A percentile compares a stretch with the other conserved stretches of the same genome.
Conservation (phyloP, 306 rosid species). For the Cyamopsis tetragonoloba region DNA sequence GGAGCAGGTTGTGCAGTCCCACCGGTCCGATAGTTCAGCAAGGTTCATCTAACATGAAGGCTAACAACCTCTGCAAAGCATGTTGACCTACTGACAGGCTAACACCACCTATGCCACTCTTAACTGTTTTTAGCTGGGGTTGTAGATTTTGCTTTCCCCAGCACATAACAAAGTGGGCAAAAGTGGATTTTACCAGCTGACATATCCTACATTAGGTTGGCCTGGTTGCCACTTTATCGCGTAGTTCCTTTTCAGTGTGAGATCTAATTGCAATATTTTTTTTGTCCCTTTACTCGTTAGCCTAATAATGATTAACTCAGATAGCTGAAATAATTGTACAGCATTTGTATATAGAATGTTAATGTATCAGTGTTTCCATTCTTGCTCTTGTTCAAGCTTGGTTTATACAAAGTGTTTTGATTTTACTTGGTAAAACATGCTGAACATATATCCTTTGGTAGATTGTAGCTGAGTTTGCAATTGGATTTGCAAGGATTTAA, state of each 20-base stretch:
- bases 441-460: not conserved
- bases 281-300: slow-evolving; percentile 31
- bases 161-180: slow-evolving; percentile 28
- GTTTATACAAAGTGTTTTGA: not conserved
- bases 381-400: not conserved
- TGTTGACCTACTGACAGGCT: slow-evolving; percentile 71
- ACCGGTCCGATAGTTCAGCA: slow-evolving; percentile 90
- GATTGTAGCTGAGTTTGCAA: not conserved
- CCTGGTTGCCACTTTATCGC: slow-evolving; percentile 37
- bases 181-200: slow-evolving; percentile 43
- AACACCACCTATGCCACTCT: slow-evolving; percentile 37
- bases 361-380: slow-evolving; percentile 13
- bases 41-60: slow-evolving; percentile 91
- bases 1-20: slow-evolving; percentile 80
- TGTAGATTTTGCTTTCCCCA: slow-evolving; percentile 24
- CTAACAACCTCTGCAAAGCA: slow-evolving; percentile 97
- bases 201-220: slow-evolving; percentile 28
- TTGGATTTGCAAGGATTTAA: no score
- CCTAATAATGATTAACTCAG: slow-evolving; percentile 50
- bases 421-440: not conserved
- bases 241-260: slow-evolving; percentile 27
- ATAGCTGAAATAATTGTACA: slow-evolving; percentile 57
- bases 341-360: slow-evolving; percentile 66
- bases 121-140: slow-evolving; percentile 50
- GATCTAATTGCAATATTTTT: slow-evolving; percentile 33